Base-by-base conservation (phyloP, 1,284 basidiomycete species). In the Puccinia novopanici region DNA sequence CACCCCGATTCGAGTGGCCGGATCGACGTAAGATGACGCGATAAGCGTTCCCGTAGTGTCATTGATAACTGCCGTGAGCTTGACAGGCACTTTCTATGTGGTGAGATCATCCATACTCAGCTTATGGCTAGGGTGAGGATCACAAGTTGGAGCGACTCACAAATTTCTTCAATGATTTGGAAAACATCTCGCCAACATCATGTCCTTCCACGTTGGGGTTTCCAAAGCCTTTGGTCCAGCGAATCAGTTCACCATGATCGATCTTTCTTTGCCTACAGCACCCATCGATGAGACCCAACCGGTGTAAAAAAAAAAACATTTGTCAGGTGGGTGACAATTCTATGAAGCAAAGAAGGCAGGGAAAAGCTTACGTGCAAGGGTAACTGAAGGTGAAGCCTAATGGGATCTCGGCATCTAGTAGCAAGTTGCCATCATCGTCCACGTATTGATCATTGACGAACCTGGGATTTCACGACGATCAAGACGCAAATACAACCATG, bases 171-270 rank as follows among this genome's bases (percentile, higher is more conserved):
- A 99, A 89, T 42, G 93, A 92, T 82, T 91, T 87, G 77, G 90
- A 89, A 88, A 99, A 96, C 93, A 99, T 95, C 68, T 89, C 92
- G 6, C 92, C 95, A 45, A 96, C 95, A 85, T 99, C 94, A 80
- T 90, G 88, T 19, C 95, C 95, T 87, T 99, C 97, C 27, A 94
- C 95, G 85, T 95, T 94, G 8, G 90, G 87, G 0, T 93, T 93
- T 54, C 94, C 94, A 84, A 99, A 99, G 83, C 96, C 97, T 87
- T 99, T 99, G 65, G 97, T 99, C 96, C 97, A 99, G 50, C 95
- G 92, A 83, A 98, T 94, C 63, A 99, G 91, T 83, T 90, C 90
- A 68, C 95, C 97, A 84, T 98, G 95, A 86, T 99, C 95, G 84
- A 99, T 99, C 74, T 90, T 89, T 57, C 15, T 90, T 89, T 99